phyloP scores from a whole-genome alignment of 2,329 filamentous ascomycete species.

The Claviceps citrina region DNA sequence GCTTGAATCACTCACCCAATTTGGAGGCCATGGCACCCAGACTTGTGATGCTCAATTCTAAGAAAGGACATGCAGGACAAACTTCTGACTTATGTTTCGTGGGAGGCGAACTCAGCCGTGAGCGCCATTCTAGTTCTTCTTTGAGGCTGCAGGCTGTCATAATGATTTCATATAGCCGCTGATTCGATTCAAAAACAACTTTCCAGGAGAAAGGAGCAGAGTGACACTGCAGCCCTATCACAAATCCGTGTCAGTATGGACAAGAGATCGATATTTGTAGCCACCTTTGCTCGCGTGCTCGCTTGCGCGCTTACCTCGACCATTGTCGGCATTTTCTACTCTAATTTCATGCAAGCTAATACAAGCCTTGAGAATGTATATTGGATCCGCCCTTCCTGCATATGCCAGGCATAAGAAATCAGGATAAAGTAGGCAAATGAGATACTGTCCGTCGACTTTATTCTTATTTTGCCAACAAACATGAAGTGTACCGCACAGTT shows the following conservation, averaged over 20 bases:
- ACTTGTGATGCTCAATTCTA: constrained; percentile 55
- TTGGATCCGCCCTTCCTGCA: constrained; percentile 44
- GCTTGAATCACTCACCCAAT: constrained; percentile 32
- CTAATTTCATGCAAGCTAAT: constrained; percentile 51
- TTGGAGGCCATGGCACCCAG: constrained; percentile 63
- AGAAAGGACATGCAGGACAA: constrained; percentile 41
- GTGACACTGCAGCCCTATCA: constrained; percentile 67
- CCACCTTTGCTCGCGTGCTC: neutral
- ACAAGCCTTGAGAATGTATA: constrained; percentile 61
- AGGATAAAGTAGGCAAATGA: constrained; percentile 73
- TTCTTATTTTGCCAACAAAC: constrained; percentile 63
- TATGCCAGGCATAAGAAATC: constrained; percentile 64
- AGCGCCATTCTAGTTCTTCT: constrained; percentile 71
- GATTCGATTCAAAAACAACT: constrained; percentile 61
- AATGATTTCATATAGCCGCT: constrained; percentile 68
- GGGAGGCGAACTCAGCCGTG: constrained; percentile 41
- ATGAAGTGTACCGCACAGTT: constrained; percentile 69
- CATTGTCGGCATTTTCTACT: constrained; percentile 61
- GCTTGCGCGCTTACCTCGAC: constrained; percentile 41
- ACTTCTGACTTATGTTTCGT: constrained; percentile 32
- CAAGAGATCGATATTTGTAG: neutral
- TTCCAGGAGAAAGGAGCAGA: constrained; percentile 87
- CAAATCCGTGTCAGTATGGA: neutral
- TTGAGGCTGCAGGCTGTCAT: constrained; percentile 70
- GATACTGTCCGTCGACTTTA: constrained; percentile 59